These are phyloP conservation scores for Pseudocercospora pini-densiflorae DNA, from an alignment of 2,329 filamentous ascomycete species.

Conservation along the genomic window DNA sequence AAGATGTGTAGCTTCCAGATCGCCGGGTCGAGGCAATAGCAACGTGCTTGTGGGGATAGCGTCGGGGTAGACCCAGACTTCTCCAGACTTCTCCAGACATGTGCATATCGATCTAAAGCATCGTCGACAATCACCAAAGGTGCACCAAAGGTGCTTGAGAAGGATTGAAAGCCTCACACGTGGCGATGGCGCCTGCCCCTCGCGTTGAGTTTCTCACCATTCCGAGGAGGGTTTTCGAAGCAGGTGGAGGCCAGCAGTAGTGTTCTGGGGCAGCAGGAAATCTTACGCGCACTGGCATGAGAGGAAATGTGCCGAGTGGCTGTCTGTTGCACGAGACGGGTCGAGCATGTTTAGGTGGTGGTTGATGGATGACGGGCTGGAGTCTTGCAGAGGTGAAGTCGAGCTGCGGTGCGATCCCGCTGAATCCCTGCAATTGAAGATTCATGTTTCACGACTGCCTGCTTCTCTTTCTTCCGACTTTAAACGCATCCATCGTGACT, in stretches of 20 bases:
- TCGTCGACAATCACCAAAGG: background rate
- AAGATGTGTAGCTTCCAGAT: conserved; percentile 5
- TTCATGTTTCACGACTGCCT: background rate
- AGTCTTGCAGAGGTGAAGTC: background rate
- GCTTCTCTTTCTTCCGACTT: too few species aligned
- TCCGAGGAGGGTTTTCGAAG: background rate
- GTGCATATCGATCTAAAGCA: background rate
- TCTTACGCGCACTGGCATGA: background rate
- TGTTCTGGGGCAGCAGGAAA: background rate
- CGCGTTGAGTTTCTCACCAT: too few species aligned
- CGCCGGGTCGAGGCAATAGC: conserved; percentile 5
- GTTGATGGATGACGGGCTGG: background rate
- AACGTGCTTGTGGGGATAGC: conserved; percentile 3
- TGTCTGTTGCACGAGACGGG: too few species aligned
- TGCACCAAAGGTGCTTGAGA: background rate
- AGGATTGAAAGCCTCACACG: background rate
- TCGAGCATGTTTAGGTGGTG: too few species aligned
- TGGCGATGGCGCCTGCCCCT: background rate
- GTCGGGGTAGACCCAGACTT: conserved; percentile 1
- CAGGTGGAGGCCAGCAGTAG: background rate
- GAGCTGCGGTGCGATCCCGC: background rate
- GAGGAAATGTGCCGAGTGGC: too few species aligned
- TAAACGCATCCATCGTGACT: too few species aligned
- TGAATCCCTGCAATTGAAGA: background rate
- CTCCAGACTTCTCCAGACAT: background rate